Percentiles rank a stretch among this genome's conserved stretches.
phyloP scores from a whole-genome alignment of 495 filamentous ascomycete species.

The Monascus purpureus region DNA sequence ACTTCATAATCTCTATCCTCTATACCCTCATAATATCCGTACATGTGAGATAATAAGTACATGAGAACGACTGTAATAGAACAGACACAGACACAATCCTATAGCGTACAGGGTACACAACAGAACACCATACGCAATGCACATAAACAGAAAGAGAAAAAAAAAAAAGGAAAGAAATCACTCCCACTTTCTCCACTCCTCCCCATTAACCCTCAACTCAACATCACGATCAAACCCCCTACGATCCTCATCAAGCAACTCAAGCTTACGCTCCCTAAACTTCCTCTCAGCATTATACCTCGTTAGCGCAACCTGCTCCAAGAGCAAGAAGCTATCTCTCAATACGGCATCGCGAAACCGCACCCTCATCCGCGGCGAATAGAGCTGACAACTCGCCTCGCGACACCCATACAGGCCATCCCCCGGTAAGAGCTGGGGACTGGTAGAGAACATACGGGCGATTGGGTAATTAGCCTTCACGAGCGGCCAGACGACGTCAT shows the following conservation, averaged over 20 bases:
- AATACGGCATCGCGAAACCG: conserved; percentile 46
- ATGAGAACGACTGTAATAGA: no score
- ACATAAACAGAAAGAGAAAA: conserved; percentile 1
- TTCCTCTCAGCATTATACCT: conserved; percentile 32
- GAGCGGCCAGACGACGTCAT: conserved; percentile 51
- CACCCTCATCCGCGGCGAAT: conserved; percentile 57
- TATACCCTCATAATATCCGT: no score
- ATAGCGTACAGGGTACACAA: no score
- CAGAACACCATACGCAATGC: neutral
- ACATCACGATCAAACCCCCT: conserved; percentile 31
- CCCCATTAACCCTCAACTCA: conserved; percentile 31
- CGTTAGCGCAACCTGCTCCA: conserved; percentile 24
- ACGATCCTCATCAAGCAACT: conserved; percentile 25
- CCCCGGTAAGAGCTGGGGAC: conserved; percentile 29
- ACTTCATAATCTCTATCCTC: neutral
- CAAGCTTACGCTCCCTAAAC: conserved; percentile 29
- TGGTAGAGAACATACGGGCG: conserved; percentile 39
- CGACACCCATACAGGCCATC: conserved; percentile 29
- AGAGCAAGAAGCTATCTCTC: conserved; percentile 39
- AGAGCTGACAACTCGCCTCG: conserved; percentile 55
- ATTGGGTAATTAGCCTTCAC: conserved; percentile 35
- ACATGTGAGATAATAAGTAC: no score
- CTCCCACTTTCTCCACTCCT: conserved; percentile 44
- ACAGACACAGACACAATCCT: no score
- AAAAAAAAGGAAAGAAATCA: conserved; percentile 11